Evolutionary conservation across 2,329 filamentous ascomycete genomes (phyloP), one percentile per base, ranked within the genome.

Genomic region (Aaosphaeria arxii): DNA sequence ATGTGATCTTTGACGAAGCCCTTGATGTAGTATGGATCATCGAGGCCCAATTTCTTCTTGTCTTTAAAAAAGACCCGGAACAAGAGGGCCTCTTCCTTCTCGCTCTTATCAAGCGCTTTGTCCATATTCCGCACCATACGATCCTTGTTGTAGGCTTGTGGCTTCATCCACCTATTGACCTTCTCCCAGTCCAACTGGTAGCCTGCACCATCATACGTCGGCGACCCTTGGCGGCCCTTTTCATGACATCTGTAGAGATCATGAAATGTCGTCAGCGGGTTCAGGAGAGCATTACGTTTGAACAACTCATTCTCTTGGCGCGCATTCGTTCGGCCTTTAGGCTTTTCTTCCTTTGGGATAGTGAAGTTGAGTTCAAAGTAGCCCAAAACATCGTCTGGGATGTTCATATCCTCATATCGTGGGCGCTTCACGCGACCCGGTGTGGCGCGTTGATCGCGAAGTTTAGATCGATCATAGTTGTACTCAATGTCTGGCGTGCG

Each of bases 141-240:
- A 9, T 11, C 5, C 32, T 44, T 47, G 30, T 41, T 44, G 39
- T 47, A 47, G 4, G 43, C 30, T 24, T 32, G 7, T 32, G 39
- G 45, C 28, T 46, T 46, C 46, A 48, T 51, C 46, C 50, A 55
- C 13, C 45, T 13, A 5, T 24, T 32, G 7, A 51, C 46, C 30
- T 51, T 50, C 2, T 46, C 42, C 30, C 47, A 51, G 24, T 55
- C 56, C 3, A 58, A 51, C 44, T 49, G 43, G 40, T 45, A 56
- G 1, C 52, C 56, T 2, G 44, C 47, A 5, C 30, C 17, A 32
- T 56, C 51, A 17, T 52, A 56, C 4, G 51, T 54, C 4, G 50
- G 50, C 2, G 49, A 50, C 7, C 48, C 48, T 6, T 53, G 36
- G 2, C 31, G 48, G 9, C 48, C 53, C 40, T 53, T 50, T 5